A percentile compares a stretch with the other conserved stretches of the same genome.
Conservation (phyloP, 192 early-diverging fungal species). For the Pecoramyces ruminantium region DNA sequence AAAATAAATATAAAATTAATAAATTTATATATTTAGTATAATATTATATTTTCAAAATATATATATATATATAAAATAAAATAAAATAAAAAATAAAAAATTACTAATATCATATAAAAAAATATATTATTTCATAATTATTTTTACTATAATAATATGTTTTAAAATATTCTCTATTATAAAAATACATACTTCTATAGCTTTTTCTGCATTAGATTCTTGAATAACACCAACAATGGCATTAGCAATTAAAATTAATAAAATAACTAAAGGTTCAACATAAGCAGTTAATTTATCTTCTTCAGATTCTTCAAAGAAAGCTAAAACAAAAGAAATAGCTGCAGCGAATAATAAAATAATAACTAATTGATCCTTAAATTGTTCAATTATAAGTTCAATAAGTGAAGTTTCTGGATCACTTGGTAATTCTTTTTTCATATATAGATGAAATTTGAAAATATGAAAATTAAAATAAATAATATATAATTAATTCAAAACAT, state of each 20-base stretch:
- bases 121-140: not conserved
- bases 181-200: conserved; percentile 62
- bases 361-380: conserved; percentile 98
- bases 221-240: conserved; percentile 93
- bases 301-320: conserved; percentile 56
- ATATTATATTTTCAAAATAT: too few relatives aligned
- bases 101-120: too few relatives aligned
- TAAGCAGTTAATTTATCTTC: conserved; percentile 65
- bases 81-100: too few relatives aligned
- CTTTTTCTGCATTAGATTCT: conserved; percentile 90
- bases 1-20: not conserved
- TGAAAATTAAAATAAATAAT: conserved; percentile 2
- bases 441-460: not conserved
- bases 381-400: conserved; percentile 84
- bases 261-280: conserved; percentile 95
- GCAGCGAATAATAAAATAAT: conserved; percentile 86
- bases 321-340: conserved; percentile 78
- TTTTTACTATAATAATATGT: not conserved
- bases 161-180: conserved; percentile 1
- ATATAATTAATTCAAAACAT: not conserved
- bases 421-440: conserved; percentile 49
- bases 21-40: not conserved
- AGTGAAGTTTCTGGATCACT: conserved; percentile 78
- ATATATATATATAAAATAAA: too few relatives aligned
- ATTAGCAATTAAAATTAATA: conserved; percentile 95